Evolutionary conservation across 805 yeast species (phyloP).

Genomic region (Teunomyces kruisii): DNA sequence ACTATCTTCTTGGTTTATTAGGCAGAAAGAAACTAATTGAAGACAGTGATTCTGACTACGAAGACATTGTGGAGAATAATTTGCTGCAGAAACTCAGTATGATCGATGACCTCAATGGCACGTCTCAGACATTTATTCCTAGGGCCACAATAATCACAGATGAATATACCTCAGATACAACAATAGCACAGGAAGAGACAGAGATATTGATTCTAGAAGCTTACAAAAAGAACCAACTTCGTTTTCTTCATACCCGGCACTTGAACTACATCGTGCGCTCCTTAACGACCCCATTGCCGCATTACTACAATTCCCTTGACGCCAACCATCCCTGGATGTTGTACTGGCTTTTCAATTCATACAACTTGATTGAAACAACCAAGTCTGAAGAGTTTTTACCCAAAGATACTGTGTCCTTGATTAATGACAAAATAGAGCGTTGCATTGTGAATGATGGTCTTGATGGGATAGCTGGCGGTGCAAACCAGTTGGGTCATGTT

Average conservation of each 20-base stretch:
- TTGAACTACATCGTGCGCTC: conserved; percentile 40
- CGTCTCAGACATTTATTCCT: conserved; percentile 9
- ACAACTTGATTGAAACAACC: conserved; percentile 13
- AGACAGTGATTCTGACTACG: conserved; percentile 18
- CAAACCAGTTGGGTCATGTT: conserved; percentile 75
- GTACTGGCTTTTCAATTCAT: conserved; percentile 74
- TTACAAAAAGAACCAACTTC: conserved; percentile 6
- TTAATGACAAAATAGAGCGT: conserved; percentile 23
- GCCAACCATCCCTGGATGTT: conserved; percentile 92
- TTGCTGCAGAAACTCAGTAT: conserved; percentile 1
- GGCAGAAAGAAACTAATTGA: conserved; percentile 1
- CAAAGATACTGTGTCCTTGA: conserved; percentile 27
- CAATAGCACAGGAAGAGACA: conserved; percentile 9
- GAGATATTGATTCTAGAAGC: conserved; percentile 10
- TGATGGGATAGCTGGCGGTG: conserved; percentile 83
- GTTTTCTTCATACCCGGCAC: conserved; percentile 35
- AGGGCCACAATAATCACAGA: conserved; percentile 5
- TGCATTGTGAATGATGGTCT: conserved; percentile 30
- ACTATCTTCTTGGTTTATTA: conserved; percentile 3
- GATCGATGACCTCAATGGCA: conserved; percentile 2
- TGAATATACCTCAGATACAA: conserved; percentile 12
- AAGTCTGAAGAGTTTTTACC: conserved; percentile 17
- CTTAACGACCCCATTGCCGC: conserved; percentile 48
- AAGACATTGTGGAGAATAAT: conserved; percentile 15
- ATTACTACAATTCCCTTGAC: conserved; percentile 57